Conservation (phyloP, 1,284 basidiomycete species). For the Vanrija pseudolonga region DNA sequence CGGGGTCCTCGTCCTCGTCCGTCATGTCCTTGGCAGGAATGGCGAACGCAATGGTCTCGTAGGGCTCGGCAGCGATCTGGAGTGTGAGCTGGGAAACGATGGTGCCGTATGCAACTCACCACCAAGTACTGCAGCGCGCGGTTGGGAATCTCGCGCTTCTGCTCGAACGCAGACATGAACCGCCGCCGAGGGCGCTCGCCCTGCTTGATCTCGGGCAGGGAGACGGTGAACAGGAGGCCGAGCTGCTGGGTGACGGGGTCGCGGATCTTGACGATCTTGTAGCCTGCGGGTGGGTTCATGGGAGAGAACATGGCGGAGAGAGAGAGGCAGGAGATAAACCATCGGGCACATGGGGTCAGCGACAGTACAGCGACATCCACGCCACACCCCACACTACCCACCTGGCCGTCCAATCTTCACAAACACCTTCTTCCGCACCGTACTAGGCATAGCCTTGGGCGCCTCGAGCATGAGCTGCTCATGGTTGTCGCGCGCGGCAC, state of each 20-base stretch:
- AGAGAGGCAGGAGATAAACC: slow-evolving; percentile 18
- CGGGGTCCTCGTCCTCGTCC: slow-evolving; percentile 70
- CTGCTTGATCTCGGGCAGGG: slow-evolving; percentile 88
- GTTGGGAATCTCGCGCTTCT: slow-evolving; percentile 90
- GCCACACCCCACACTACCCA: slow-evolving; percentile 11
- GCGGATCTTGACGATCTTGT: slow-evolving; percentile 54
- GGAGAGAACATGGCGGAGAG: neutral
- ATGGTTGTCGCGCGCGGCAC: slow-evolving; percentile 92
- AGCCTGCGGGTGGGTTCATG: slow-evolving; percentile 24
- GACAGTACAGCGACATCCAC: neutral
- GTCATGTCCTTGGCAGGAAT: slow-evolving; percentile 97
- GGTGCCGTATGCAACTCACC: slow-evolving; percentile 55
- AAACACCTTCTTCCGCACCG: slow-evolving; percentile 84
- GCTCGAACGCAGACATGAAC: slow-evolving; percentile 99
- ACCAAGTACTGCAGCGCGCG: slow-evolving; percentile 96
- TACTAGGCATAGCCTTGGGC: slow-evolving; percentile 55
- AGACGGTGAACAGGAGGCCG: slow-evolving; percentile 95
- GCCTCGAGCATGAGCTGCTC: slow-evolving; percentile 84
- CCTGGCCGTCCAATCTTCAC: slow-evolving; percentile 96
- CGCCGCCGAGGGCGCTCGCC: slow-evolving; percentile 80
- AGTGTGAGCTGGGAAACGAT: neutral
- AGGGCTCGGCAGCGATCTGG: slow-evolving; percentile 95
- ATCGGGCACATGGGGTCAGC: neutral
- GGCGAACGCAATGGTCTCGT: slow-evolving; percentile 97
- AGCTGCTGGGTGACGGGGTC: slow-evolving; percentile 53